Percentiles rank a stretch among this genome's conserved stretches.
phyloP scores from a whole-genome alignment of 2,329 filamentous ascomycete genomes.

The Drechslerella dactyloides region DNA sequence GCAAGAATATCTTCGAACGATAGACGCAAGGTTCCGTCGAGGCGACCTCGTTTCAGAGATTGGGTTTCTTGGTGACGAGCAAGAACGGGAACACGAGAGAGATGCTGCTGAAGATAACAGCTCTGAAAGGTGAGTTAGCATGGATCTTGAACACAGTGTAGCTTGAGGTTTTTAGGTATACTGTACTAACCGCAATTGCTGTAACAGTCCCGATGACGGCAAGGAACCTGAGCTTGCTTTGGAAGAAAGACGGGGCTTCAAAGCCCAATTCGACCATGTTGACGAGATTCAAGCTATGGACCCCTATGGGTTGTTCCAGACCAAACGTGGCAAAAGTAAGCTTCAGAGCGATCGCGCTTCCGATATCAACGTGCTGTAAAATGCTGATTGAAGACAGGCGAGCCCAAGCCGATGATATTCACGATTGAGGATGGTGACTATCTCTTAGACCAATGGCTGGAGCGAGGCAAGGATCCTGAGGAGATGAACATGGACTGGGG shows the following conservation, averaged over 20 bases:
- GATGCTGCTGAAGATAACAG: not conserved
- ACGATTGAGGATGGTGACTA: not conserved
- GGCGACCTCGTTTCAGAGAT: not conserved
- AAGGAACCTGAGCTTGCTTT: not conserved
- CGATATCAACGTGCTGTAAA: not conserved
- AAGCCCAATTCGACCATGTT: not conserved
- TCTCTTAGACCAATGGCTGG: conserved; percentile 21
- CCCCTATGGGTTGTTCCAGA: conserved; percentile 3
- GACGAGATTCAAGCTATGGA: conserved; percentile 4
- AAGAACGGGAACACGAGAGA: not conserved
- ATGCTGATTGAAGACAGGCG: not conserved
- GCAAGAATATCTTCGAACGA: not conserved
- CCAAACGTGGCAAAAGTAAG: not conserved
- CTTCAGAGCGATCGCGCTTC: not conserved
- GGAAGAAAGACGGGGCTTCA: not conserved
- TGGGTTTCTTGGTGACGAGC: not conserved
- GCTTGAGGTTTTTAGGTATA: no score
- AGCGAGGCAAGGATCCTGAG: conserved; percentile 1
- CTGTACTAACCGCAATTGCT: no score
- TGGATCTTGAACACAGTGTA: no score
- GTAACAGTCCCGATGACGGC: no score
- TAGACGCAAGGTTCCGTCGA: not conserved
- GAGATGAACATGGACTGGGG: conserved; percentile 25
- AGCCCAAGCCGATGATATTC: conserved; percentile 11
- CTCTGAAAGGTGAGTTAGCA: no score